A percentile compares a stretch with the other conserved stretches of the same genome.
Evolutionary conservation across 2,329 filamentous ascomycete genomes (phyloP).

Genomic region (Sordariomycetes sp.): DNA sequence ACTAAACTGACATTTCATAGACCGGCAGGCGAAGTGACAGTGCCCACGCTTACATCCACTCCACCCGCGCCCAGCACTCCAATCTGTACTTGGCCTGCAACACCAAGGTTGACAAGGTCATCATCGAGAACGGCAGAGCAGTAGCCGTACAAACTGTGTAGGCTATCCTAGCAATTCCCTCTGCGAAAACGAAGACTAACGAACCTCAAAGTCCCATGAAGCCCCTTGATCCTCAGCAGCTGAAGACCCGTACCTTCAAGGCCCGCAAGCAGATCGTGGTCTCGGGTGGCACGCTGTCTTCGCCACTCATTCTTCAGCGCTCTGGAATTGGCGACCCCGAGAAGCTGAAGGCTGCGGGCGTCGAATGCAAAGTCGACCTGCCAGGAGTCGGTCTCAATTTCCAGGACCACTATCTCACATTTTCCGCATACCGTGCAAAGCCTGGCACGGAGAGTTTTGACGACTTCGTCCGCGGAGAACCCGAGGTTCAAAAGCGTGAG

Average conservation of each 20-base stretch:
- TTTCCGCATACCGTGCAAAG: constrained; percentile 63
- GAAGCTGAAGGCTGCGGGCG: constrained; percentile 59
- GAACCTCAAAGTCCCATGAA: constrained; percentile 41
- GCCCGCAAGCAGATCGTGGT: constrained; percentile 69
- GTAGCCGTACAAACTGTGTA: constrained; percentile 60
- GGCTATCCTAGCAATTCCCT: not conserved
- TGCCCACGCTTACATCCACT: constrained; percentile 70
- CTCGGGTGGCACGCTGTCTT: constrained; percentile 63
- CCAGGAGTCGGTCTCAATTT: constrained; percentile 69
- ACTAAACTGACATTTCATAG: constrained; percentile 21
- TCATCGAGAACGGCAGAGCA: constrained; percentile 63
- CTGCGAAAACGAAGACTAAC: not conserved
- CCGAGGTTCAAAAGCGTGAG: constrained; percentile 58
- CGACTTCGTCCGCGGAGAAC: constrained; percentile 67
- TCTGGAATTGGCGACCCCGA: constrained; percentile 64
- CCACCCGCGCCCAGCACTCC: constrained; percentile 58
- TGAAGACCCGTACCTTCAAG: constrained; percentile 45
- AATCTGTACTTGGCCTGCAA: constrained; percentile 67
- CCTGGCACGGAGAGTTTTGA: constrained; percentile 71
- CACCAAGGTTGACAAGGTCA: constrained; percentile 70
- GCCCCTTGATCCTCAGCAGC: constrained; percentile 47
- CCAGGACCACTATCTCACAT: constrained; percentile 68
- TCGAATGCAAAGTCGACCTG: constrained; percentile 61
- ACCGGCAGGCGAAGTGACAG: constrained; percentile 63
- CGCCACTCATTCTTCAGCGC: constrained; percentile 65